A percentile compares a stretch with the other conserved stretches of the same genome.
Conservation (phyloP, 1,139 yeast genomes). For the Lodderomyces pseudojiufengensis region DNA sequence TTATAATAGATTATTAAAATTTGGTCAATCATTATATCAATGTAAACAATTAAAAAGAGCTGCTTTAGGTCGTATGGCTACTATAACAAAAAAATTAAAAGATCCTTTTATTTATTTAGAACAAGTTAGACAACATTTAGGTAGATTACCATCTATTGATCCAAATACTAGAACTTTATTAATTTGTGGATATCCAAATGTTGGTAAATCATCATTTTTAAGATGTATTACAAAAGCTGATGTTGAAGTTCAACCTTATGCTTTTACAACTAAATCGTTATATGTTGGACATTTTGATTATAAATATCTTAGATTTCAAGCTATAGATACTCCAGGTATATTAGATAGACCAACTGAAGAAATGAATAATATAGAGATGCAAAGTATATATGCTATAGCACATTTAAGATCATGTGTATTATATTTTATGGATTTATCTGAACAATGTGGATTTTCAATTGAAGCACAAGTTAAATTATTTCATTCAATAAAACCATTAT, state of each 20-base stretch:
- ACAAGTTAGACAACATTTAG: constrained; percentile 98
- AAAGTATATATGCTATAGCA: constrained; percentile 96
- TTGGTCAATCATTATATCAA: constrained; percentile 96
- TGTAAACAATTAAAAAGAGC: constrained; percentile 98
- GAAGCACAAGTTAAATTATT: constrained; percentile 96
- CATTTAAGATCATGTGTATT: constrained; percentile 94
- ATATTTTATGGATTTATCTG: constrained; percentile 97
- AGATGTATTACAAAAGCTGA: constrained; percentile 94
- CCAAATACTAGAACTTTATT: constrained; percentile 97
- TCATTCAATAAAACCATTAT: constrained; percentile 94
- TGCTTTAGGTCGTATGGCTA: constrained; percentile 99
- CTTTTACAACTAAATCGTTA: constrained; percentile 92
- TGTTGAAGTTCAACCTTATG: constrained; percentile 98
- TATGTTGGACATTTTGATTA: constrained; percentile 98
- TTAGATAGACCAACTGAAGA: constrained; percentile 98
- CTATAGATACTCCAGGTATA: constrained; percentile 98
- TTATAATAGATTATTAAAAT: constrained; percentile 86
- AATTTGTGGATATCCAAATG: constrained; percentile 98
- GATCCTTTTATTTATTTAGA: constrained; percentile 91
- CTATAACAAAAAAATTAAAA: constrained; percentile 89
- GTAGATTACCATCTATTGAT: constrained; percentile 96
- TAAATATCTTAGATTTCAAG: constrained; percentile 95
- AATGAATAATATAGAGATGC: constrained; percentile 99
- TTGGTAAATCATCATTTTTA: constrained; percentile 95
- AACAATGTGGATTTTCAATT: constrained; percentile 97